A percentile compares a stretch with the other conserved stretches of the same genome.
Evolutionary conservation across 2,329 filamentous ascomycete species (phyloP).

Genomic region (Anisogramma anomala): DNA sequence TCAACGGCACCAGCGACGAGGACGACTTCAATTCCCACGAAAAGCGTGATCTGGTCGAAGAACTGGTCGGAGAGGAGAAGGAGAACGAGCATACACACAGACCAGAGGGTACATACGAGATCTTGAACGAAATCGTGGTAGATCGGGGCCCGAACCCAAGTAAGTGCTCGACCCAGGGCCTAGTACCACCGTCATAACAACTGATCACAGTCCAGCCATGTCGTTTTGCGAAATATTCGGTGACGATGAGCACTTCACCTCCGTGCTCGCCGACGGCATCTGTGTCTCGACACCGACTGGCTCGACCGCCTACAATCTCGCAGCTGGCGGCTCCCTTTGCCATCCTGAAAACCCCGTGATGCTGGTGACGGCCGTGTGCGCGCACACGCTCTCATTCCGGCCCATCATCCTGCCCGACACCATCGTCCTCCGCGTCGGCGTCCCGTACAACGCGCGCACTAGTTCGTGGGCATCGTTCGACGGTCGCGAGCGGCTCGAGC

Average conservation of each 20-base stretch:
- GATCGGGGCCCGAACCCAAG: conserved; percentile 89
- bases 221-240: conserved; percentile 85
- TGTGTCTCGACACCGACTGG: conserved; percentile 92
- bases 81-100: conserved; percentile 76
- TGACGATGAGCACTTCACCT: conserved; percentile 91
- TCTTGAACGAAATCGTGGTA: conserved; percentile 93
- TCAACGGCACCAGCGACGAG: conserved; percentile 18
- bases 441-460: conserved; percentile 86
- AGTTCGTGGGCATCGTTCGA: conserved; percentile 97
- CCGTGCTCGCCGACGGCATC: conserved; percentile 82
- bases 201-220: conserved; percentile 51
- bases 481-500: conserved; percentile 75
- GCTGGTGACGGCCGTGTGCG: conserved; percentile 85
- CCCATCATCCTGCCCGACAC: conserved; percentile 96
- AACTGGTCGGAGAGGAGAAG: conserved; percentile 75
- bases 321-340: conserved; percentile 86
- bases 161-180: conserved; percentile 33
- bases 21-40: conserved; percentile 28
- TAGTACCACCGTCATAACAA: too few species aligned
- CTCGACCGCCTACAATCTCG: conserved; percentile 90
- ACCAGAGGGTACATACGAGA: conserved; percentile 76
- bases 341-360: conserved; percentile 96
- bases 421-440: conserved; percentile 81
- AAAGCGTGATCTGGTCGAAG: conserved; percentile 67
- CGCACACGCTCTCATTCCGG: conserved; percentile 87